These are phyloP conservation scores for Asterella californica DNA, from an alignment of 225 moss, liverwort and hornwort genomes.

Conservation along the genomic window DNA sequence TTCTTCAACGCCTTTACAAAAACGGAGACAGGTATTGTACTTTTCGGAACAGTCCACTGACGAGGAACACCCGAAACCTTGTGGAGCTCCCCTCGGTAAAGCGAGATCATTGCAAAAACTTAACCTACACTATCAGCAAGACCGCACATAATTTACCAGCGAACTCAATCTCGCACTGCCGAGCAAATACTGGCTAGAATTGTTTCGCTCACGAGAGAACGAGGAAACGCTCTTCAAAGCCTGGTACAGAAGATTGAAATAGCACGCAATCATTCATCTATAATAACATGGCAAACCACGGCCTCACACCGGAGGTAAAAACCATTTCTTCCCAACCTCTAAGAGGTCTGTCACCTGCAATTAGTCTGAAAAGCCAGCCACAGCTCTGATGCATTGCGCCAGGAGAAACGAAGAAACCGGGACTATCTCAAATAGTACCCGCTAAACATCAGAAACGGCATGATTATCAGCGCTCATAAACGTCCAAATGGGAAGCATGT, in stretches of 20 bases:
- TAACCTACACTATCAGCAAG: neutral
- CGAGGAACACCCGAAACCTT: slow-evolving; percentile 89
- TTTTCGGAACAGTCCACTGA: slow-evolving; percentile 83
- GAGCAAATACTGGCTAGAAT: neutral
- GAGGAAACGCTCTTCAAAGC: slow-evolving; percentile 1
- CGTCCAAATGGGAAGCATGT: no score
- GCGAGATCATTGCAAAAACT: slow-evolving; percentile 70
- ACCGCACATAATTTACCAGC: neutral
- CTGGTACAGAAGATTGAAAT: slow-evolving; percentile 5
- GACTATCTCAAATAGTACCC: neutral
- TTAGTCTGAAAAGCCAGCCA: neutral
- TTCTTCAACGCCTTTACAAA: slow-evolving; percentile 68
- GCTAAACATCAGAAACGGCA: neutral
- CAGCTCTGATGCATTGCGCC: neutral
- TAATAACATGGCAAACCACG: neutral
- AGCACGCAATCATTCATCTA: slow-evolving; percentile 32
- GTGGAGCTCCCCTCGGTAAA: slow-evolving; percentile 92
- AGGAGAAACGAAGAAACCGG: neutral
- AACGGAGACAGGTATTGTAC: slow-evolving; percentile 61
- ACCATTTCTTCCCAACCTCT: neutral
- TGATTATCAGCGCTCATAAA: no score
- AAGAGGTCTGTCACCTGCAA: no score
- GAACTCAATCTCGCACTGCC: neutral
- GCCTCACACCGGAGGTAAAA: neutral
- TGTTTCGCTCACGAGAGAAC: neutral